Evolutionary conservation across 2,329 filamentous ascomycete species (phyloP).

Genomic region (Ophiocordyceps camponoti-leonardi): DNA sequence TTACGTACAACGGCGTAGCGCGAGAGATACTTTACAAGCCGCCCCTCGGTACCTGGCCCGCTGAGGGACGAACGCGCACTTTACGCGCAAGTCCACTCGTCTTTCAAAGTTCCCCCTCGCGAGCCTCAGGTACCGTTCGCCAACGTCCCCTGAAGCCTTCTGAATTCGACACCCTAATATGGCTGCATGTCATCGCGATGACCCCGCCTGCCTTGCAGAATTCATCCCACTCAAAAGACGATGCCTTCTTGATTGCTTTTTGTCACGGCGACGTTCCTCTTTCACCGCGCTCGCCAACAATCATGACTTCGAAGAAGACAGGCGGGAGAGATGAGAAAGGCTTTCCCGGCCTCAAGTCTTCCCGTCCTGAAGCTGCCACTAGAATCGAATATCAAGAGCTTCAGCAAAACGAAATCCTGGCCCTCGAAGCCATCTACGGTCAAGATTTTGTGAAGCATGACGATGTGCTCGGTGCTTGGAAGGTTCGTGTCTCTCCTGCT

Average conservation of each 20-base stretch:
- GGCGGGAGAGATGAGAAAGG: constrained; percentile 25
- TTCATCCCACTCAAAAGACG: neutral
- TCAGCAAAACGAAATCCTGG: constrained; percentile 77
- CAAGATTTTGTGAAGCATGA: constrained; percentile 71
- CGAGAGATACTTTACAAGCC: neutral
- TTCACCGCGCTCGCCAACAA: neutral
- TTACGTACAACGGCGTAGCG: neutral
- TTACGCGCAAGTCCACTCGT: neutral
- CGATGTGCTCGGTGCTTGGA: constrained; percentile 62
- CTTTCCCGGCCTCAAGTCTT: constrained; percentile 32
- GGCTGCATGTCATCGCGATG: neutral
- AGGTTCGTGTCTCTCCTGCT: constrained; percentile 34
- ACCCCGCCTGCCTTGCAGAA: neutral
- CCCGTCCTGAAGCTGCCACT: constrained; percentile 20
- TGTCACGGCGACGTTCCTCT: neutral
- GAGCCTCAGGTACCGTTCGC: neutral
- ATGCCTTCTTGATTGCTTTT: neutral
- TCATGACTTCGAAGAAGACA: neutral
- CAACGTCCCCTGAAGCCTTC: neutral
- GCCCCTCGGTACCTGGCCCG: neutral
- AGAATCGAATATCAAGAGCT: constrained; percentile 61
- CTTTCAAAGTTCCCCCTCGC: neutral
- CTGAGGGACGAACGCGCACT: neutral
- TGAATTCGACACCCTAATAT: neutral
- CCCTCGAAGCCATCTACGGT: constrained; percentile 71